Percentiles rank a stretch among this genome's conserved stretches.
Evolutionary conservation across 495 filamentous ascomycete species (phyloP).

Genomic region (Penicillium odoratum): DNA sequence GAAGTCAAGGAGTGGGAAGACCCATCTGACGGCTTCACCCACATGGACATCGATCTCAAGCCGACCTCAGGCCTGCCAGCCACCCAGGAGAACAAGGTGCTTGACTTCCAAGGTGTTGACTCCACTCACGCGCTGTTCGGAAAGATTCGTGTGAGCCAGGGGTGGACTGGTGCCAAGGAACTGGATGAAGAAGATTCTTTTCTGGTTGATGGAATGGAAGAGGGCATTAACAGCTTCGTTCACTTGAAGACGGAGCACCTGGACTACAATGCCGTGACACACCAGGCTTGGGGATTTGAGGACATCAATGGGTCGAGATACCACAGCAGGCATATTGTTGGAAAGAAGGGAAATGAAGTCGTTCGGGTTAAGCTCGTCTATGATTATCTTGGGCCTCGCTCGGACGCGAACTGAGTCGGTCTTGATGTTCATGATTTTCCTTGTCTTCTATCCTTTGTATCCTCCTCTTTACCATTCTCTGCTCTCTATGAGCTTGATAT

Average conservation of each 20-base stretch:
- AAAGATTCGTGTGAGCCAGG: not conserved
- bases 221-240: not conserved
- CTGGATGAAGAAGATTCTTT: not conserved
- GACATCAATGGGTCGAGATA: not conserved
- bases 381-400: not conserved
- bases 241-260: not conserved
- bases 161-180: not conserved
- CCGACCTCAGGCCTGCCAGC: not conserved
- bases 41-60: not conserved
- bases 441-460: not conserved
- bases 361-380: not conserved
- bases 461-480: not conserved
- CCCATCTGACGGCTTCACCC: not conserved
- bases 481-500: not conserved
- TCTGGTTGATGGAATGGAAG: not conserved
- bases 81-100: not conserved
- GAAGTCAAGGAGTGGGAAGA: slow-evolving; percentile 1
- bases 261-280: not conserved
- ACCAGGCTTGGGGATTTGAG: not conserved
- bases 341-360: not conserved
- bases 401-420: not conserved
- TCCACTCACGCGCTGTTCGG: not conserved
- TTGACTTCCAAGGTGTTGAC: not conserved
- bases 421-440: not conserved
- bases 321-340: not conserved